Evolutionary conservation across 352 stramenopile genomes (phyloP), one percentile per base, ranked within the genome.

Genomic region (Phytophthora pseudosyringae): DNA sequence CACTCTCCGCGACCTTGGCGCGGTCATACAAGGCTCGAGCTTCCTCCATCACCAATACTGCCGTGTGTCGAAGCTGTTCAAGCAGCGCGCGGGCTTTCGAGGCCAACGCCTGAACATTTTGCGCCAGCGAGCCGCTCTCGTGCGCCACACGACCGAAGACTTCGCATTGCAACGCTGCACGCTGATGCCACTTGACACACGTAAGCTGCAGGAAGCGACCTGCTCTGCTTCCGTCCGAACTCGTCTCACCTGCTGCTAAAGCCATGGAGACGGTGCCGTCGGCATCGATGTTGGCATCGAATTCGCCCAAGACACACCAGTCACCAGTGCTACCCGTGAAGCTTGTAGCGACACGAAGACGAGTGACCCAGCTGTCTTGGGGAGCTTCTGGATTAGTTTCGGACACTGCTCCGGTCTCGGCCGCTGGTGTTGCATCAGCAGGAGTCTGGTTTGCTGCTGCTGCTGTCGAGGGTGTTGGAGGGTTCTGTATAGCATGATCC

Each of bases 11-110:
- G 44, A 84, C 74, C 52, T 93, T 95, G 0, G 83, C 83, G 33
- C 81, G 83, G 15, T 93, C 81, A 76, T 84, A 93, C n/a, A 77
- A 76, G 15, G 76, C 49, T n/a, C 81, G 80, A 18, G 87, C 83
- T 48, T 93, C 83, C 21, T 93, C 82, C 5, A 89, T 45, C 0
- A 94, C 71, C n/a, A 92, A 38, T 11, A 64, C 61, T 0, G 75
- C 75, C 3, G 82, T 80, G n/a, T 59, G 66, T 2, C 79, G 76
- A 21, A 95, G 55, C 16, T 91, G 73, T 15, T 81, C 64, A 4
- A 95, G 57, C 11, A 93, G 52, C 4, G 48, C 55, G 7, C 63
- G 75, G 26, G 80, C 81, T 25, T 75, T 79, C 1, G 48, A 54
- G 13, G 69, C 79, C 52, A 93, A 60, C 1, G 9, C 44, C 13